Base-by-base conservation (phyloP, 257 asterid genomes). In the Solanum ahanhuiri region DNA sequence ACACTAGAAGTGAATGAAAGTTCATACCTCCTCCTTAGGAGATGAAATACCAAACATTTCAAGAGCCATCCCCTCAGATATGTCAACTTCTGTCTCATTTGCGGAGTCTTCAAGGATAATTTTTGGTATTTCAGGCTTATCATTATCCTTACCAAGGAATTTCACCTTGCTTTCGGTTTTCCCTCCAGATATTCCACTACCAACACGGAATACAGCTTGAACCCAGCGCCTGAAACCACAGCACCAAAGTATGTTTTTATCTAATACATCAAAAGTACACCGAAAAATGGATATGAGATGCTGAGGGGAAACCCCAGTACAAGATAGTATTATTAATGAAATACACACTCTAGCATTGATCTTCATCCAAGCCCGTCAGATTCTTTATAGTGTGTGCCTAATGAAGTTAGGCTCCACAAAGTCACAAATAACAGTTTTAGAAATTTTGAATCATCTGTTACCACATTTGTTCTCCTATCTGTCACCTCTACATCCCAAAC, bases 171-270 rank as follows among this genome's bases (percentile, higher is more conserved):
- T 82, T 69, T 77, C 88, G 37, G 89, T 82, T 54, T 72, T 88
- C 43, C 84, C 79, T 37, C 81, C 81, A 35, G 87, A 72, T 75
- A 41, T 84, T 70, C 88, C 67, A 84, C 89, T 90, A 63, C 87
- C 72, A 69, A 70, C 76, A 86, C 89, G 88, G 87, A 96, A 96
- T 64, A 93, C 99, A 89, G 99, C 98, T 89, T 96, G 99, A 90
- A 95, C 94, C 98, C 99, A 96, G 73, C 98, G 94, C 94, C 99
- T 96, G 93, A 81, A 85, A 86, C 83, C 25, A 77, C 90, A 75
- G 18, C 30, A 43, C 41, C 76, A 12, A 6, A 70, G 17, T 39
- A 33, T n/a, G 83, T 51, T 17, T 48, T 58, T 8, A 85, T 31
- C 67, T 23, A 12, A 48, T 17, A 35, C 25, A 35, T 1, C 57